Evolutionary conservation across 495 filamentous ascomycete genomes (phyloP).

Genomic region (Patellaria atrata): DNA sequence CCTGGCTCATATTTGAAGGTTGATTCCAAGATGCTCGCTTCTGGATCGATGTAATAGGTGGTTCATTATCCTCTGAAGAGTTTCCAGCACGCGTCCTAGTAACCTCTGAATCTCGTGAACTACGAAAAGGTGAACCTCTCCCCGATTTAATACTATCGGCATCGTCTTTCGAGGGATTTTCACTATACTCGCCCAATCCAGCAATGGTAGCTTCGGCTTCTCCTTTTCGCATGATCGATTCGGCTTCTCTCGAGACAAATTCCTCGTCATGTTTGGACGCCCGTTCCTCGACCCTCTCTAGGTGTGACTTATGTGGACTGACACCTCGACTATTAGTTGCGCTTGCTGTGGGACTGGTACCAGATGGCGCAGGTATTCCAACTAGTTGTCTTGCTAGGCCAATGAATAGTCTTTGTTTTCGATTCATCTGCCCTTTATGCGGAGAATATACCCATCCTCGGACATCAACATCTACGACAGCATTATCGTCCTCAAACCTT

Average conservation of each 20-base stretch:
- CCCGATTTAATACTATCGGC: slow-evolving; percentile 16
- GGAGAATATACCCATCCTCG: slow-evolving; percentile 89
- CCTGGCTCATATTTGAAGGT: slow-evolving; percentile 44
- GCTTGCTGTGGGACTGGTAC: slow-evolving; percentile 20
- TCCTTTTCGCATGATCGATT: slow-evolving; percentile 55
- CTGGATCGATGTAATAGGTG: slow-evolving; percentile 24
- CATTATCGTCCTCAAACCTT: slow-evolving; percentile 56
- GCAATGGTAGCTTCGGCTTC: slow-evolving; percentile 56
- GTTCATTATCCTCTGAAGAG: slow-evolving; percentile 21
- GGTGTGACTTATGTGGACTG: slow-evolving; percentile 26
- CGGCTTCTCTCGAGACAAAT: slow-evolving; percentile 53
- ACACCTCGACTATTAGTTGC: slow-evolving; percentile 23
- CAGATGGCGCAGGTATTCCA: slow-evolving; percentile 59
- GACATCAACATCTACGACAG: slow-evolving; percentile 84
- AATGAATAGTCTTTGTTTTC: slow-evolving; percentile 74
- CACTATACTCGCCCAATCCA: slow-evolving; percentile 47
- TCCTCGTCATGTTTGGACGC: slow-evolving; percentile 40
- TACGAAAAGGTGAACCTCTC: slow-evolving; percentile 10
- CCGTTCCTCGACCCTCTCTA: slow-evolving; percentile 22
- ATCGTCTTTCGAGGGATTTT: slow-evolving; percentile 26
- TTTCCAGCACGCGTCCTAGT: slow-evolving; percentile 4
- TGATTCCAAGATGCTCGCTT: slow-evolving; percentile 37
- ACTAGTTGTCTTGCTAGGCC: slow-evolving; percentile 71
- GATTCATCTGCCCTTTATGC: slow-evolving; percentile 68
- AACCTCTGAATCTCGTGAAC: slow-evolving; percentile 6